Evolutionary conservation across 2,329 filamentous ascomycete genomes (phyloP).

Genomic region (Penicillium aurantiogriseum): DNA sequence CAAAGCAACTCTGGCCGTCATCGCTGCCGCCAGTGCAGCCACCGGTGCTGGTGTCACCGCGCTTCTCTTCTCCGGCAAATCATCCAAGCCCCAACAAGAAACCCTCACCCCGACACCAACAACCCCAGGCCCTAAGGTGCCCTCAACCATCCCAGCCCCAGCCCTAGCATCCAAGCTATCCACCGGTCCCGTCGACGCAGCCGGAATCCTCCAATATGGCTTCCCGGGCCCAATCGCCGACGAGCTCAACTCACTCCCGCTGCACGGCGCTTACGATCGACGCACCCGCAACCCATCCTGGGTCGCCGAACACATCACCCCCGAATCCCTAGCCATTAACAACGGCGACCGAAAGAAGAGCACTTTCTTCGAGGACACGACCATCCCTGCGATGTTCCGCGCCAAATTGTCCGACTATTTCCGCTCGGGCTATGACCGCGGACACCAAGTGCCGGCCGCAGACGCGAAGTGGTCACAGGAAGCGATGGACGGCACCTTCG

Average conservation of each 20-base stretch:
- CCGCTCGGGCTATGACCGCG: slow-evolving; percentile 90
- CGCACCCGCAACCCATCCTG: slow-evolving; percentile 87
- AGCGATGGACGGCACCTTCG: slow-evolving; percentile 95
- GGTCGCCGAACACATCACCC: slow-evolving; percentile 96
- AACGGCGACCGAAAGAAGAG: slow-evolving; percentile 83
- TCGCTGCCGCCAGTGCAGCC: slow-evolving; percentile 73
- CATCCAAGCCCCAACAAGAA: slow-evolving; percentile 24
- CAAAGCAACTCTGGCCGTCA: slow-evolving; percentile 71
- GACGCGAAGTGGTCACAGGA: slow-evolving; percentile 93
- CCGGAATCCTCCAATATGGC: slow-evolving; percentile 78
- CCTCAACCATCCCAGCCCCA: slow-evolving; percentile 29
- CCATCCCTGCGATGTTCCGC: slow-evolving; percentile 81
- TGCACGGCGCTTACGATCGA: slow-evolving; percentile 87
- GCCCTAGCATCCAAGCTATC: slow-evolving; percentile 17
- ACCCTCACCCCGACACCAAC: slow-evolving; percentile 33
- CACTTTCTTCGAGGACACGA: slow-evolving; percentile 75
- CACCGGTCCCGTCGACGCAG: slow-evolving; percentile 63
- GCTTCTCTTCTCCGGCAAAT: slow-evolving; percentile 62
- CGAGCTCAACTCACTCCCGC: slow-evolving; percentile 69
- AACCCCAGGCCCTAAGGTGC: slow-evolving; percentile 28
- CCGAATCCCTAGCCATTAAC: slow-evolving; percentile 70
- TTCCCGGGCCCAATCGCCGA: slow-evolving; percentile 91
- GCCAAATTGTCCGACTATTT: slow-evolving; percentile 91
- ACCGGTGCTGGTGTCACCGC: slow-evolving; percentile 72
- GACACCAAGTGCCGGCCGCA: slow-evolving; percentile 94